Base-by-base conservation (phyloP, 805 yeast genomes). In the Priceomyces carsonii region DNA sequence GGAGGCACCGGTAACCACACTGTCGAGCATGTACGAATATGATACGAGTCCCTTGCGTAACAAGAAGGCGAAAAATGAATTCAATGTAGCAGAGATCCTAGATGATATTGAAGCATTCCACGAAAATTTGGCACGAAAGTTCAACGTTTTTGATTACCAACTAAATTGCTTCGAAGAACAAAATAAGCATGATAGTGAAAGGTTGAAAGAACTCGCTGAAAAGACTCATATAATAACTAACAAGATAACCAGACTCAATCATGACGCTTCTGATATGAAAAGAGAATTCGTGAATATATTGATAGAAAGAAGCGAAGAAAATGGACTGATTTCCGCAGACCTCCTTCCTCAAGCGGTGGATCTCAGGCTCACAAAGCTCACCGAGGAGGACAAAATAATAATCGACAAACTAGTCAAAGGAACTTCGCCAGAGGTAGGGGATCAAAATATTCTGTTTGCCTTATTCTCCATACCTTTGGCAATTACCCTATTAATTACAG, bases 41-140 rank as follows among this genome's bases (percentile, higher is more conserved):
- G 13, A 28, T 12, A 8, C 10, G 23, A 8, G 23, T 21, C 32
- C 22, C 6, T 8, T 17, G 4, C 32, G n/a, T 15, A 21, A 21
- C 8, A 19, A 3, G 5, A 18, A 20, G 26, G 18, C 9, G 16
- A 17, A 21, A 18, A 24, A 22, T 9, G 23, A 17, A 22, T 27
- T 33, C 26, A 22, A 10, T 9, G 14, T 38, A 6, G 25, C 32
- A 10, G 35, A 40, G 24, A 22, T 40, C 5, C 30, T 39, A 17
- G 16, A 31, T 6, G 46, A 43, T 14, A 29, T 45, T 15, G 46
- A 41, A 12, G 27, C 6, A 16, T 19, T 34, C 9, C 45, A 43
- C 31, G 9, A 28, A 6, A 29, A 30, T 14, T 10, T 45, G 9
- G 32, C 35, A 6, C 8, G 8, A 8, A 26, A 28, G 12, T 40